phyloP scores from a whole-genome alignment of 2,329 filamentous ascomycete genomes.

The Penicillium sp. region DNA sequence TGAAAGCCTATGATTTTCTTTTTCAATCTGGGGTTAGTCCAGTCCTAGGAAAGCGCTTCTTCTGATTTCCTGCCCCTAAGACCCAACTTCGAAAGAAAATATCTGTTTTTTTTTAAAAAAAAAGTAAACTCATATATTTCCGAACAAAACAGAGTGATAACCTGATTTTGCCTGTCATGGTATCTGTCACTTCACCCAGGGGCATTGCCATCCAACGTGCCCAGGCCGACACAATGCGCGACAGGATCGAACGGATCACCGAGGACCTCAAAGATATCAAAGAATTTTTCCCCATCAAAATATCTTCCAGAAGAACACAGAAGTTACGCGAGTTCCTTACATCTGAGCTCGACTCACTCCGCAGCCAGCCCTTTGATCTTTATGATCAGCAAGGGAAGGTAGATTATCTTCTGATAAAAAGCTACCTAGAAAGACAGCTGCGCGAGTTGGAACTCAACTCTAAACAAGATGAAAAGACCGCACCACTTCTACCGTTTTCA shows the following conservation, averaged over 20 bases:
- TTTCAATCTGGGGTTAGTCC: background rate
- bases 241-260: background rate
- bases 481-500: background rate
- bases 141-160: background rate
- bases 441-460: slow-evolving; percentile 39
- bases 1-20: background rate
- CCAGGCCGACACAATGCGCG: background rate
- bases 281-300: background rate
- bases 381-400: background rate
- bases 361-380: background rate
- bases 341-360: background rate
- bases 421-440: background rate
- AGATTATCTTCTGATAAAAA: background rate
- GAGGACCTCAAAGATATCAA: background rate
- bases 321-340: background rate
- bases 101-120: too few species aligned
- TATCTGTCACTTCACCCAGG: background rate
- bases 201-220: background rate
- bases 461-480: slow-evolving; percentile 8
- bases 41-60: background rate
- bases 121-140: too few species aligned
- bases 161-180: background rate
- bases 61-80: background rate
- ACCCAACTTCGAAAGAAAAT: too few species aligned
- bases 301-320: background rate